Percentiles rank a stretch among this genome's conserved stretches.
These are phyloP conservation scores for Trapa bicornis DNA, from an alignment of 345 rosid species.

Conservation along the genomic window DNA sequence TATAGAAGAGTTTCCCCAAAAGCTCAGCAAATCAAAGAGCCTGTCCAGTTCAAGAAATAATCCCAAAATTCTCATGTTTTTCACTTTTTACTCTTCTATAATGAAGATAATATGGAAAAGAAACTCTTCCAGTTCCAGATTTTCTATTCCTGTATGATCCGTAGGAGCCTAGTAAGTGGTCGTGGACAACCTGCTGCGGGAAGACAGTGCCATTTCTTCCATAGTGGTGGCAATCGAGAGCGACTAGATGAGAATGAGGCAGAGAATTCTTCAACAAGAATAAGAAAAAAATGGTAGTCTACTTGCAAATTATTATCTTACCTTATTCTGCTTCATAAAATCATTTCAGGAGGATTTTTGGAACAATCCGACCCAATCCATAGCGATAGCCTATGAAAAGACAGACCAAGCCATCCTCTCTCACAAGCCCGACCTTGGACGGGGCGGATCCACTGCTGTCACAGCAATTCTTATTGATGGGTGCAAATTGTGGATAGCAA, in stretches of 20 bases:
- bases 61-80: background rate
- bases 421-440: constrained; percentile 43
- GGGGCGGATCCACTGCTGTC: constrained; percentile 76
- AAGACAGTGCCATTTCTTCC: no score
- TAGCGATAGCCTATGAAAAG: constrained; percentile 43
- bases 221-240: no score
- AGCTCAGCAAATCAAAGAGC: background rate
- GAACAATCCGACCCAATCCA: constrained; percentile 28
- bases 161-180: background rate
- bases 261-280: no score
- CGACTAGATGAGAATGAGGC: no score
- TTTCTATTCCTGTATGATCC: no score
- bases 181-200: no score
- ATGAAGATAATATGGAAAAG: no score
- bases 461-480: constrained; percentile 60
- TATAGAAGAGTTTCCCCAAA: no score
- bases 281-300: no score
- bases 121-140: no score
- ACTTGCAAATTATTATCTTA: background rate
- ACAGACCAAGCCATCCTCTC: constrained; percentile 60
- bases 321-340: background rate
- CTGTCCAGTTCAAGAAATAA: background rate
- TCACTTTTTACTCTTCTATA: no score
- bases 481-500: constrained; percentile 43
- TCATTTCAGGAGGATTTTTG: constrained; percentile 42